Percentiles rank a stretch among this genome's conserved stretches.
These are phyloP conservation scores for Eimeria praecox DNA, from an alignment of 169 alveolate species.

Conservation along the genomic window DNA sequence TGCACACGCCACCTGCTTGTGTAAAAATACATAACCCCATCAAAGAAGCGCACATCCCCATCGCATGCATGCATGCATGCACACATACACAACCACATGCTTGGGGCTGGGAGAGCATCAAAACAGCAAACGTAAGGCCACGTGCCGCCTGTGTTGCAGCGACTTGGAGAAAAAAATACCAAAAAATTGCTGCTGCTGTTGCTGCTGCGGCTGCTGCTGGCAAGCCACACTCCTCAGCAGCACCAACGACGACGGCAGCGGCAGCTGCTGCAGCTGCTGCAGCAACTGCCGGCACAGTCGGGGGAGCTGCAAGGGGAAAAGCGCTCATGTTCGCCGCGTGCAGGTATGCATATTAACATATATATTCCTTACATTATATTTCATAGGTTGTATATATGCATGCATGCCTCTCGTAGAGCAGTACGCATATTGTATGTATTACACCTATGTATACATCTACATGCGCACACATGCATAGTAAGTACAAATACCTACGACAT, in stretches of 20 bases:
- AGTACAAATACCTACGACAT: neutral
- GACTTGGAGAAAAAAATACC: conserved; percentile 38
- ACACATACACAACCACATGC: conserved; percentile 10
- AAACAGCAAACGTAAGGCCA: conserved; percentile 28
- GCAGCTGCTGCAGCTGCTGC: conserved; percentile 35
- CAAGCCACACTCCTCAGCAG: neutral
- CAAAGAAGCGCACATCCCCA: neutral
- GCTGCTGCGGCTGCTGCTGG: conserved; percentile 20
- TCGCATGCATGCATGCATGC: neutral
- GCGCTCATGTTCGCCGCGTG: conserved; percentile 12
- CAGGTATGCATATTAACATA: neutral
- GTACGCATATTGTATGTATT: neutral
- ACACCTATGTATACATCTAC: neutral
- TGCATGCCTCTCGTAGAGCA: neutral
- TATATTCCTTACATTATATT: neutral
- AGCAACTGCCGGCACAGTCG: conserved; percentile 26
- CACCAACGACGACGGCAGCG: neutral
- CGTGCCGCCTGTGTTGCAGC: conserved; percentile 24
- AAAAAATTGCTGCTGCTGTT: conserved; percentile 1
- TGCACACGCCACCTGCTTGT: neutral
- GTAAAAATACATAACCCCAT: neutral
- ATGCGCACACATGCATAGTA: conserved; percentile 9
- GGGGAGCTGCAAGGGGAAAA: neutral
- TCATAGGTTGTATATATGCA: neutral
- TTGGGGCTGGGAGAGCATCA: neutral